Conservation (phyloP, 257 asterid genomes). For the Solanum infundibuliforme region DNA sequence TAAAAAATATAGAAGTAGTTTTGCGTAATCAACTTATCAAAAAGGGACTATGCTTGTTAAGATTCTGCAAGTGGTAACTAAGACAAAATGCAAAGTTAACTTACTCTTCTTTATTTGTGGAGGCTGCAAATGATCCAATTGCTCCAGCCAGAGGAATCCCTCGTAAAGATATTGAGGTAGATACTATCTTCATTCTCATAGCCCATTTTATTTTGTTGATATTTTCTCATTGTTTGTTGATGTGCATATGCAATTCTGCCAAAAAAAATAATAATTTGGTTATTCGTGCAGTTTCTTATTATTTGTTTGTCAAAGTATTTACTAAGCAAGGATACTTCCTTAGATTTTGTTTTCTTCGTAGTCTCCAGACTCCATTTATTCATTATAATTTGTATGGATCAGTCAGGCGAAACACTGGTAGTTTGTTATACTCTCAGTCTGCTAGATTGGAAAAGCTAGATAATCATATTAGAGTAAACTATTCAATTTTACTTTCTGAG, state of each 20-base stretch:
- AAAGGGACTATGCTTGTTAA: background rate
- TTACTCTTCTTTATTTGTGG: conserved; percentile 16
- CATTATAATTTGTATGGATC: background rate
- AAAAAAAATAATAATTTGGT: background rate
- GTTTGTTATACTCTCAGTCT: background rate
- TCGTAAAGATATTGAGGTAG: conserved; percentile 76
- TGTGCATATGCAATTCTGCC: background rate
- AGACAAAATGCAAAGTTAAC: background rate
- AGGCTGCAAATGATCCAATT: conserved; percentile 97
- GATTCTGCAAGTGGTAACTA: background rate
- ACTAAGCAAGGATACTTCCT: background rate
- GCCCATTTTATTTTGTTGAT: background rate
- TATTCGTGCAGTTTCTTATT: background rate
- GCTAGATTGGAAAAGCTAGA: background rate
- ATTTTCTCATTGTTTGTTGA: background rate
- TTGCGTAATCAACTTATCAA: background rate
- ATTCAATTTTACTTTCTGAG: background rate
- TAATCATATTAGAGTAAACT: background rate
- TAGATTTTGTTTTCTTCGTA: background rate
- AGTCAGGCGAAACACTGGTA: background rate
- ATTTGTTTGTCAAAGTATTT: background rate
- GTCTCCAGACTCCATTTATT: background rate
- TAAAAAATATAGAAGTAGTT: background rate
- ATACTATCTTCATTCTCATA: background rate
- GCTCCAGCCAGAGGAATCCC: conserved; percentile 96